Base-by-base conservation (phyloP, 2,329 filamentous ascomycete genomes). In the Fonsecaea multimorphosa region DNA sequence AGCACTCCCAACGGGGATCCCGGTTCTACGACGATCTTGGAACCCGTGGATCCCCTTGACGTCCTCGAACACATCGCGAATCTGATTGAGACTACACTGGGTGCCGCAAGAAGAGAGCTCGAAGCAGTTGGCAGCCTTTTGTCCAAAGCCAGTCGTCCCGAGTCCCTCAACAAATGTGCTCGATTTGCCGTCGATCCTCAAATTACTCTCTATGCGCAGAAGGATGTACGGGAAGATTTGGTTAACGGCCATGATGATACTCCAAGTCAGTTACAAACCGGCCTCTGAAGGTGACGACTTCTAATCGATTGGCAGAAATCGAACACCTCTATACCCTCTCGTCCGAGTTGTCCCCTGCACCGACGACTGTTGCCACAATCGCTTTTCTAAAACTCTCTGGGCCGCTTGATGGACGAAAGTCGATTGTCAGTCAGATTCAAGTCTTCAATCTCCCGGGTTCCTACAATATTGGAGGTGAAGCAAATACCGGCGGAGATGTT, bases 391-490 rank as follows among this genome's bases (percentile, higher is more conserved):
- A 99, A 83, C 89, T 92, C 62, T 90, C 94, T 61, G 88, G 90
- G 76, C 91, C 93, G 59, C 91, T 99, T 80, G 92, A 97, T 77
- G 88, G 92, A 66, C 86, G 86, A 73, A 83, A 92, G 76, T 91
- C 93, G 65, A 87, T 99, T 75, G 89, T 89, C 73, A 89, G 89
- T 64, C 95, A 99, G 81, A 89, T 99, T 73, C 92, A 96, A 75
- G 91, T 97, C 75, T 91, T 94, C 78, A 97, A 96, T 76, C 83
- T 99, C 68, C 93, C 95, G 11, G 92, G 94, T 61, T 90, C 90
- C 60, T 84, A 87, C 67, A 55, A 44, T 6, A 56, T 68, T 27
- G 53, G 67, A 56, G 59, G 61, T 36, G 64, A 69, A 38, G 52
- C 51, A 32, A 31, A 66, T 31, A 85, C 88, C 72, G 88, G 91